Percentiles rank a stretch among this genome's conserved stretches.
phyloP scores from a whole-genome alignment of 768 basidiomycete genomes.

The Russula sp. region DNA sequence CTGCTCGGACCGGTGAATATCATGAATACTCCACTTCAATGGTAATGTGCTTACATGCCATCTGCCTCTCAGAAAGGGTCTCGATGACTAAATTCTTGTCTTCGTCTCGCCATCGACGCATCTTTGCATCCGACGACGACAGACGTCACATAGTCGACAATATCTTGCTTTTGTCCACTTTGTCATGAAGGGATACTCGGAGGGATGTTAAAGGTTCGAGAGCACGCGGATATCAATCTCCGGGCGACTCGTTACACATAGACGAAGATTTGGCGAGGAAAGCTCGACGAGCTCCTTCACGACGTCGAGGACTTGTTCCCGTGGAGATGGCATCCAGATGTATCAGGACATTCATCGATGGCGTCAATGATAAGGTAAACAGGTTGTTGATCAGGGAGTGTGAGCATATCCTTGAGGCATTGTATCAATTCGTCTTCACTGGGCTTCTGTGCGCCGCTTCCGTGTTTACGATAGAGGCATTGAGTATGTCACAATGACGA shows the following conservation, averaged over 20 bases:
- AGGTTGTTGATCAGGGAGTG: not conserved
- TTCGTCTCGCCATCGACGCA: not conserved
- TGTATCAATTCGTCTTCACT: not conserved
- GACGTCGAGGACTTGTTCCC: not conserved
- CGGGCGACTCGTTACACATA: slow-evolving; percentile 9
- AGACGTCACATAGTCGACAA: not conserved
- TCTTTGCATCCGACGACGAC: not conserved
- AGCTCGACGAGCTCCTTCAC: not conserved
- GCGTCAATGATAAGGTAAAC: not conserved
- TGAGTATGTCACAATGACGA: not conserved
- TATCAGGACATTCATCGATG: not conserved
- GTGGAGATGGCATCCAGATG: slow-evolving; percentile 4
- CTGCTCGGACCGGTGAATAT: not conserved
- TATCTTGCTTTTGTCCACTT: slow-evolving; percentile 6
- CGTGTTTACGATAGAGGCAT: not conserved
- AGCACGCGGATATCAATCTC: not conserved
- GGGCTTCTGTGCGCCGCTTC: not conserved
- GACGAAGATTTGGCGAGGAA: not conserved
- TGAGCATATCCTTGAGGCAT: not conserved
- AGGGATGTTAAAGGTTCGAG: not conserved
- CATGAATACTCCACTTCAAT: not conserved
- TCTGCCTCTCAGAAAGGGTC: slow-evolving; percentile 2
- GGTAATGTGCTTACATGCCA: not conserved
- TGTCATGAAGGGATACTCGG: not conserved
- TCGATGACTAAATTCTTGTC: not conserved